Evolutionary conservation across 306 rosid species (phyloP), one percentile per base, ranked within the genome.

Genomic region (Notholithocarpus densiflorus): DNA sequence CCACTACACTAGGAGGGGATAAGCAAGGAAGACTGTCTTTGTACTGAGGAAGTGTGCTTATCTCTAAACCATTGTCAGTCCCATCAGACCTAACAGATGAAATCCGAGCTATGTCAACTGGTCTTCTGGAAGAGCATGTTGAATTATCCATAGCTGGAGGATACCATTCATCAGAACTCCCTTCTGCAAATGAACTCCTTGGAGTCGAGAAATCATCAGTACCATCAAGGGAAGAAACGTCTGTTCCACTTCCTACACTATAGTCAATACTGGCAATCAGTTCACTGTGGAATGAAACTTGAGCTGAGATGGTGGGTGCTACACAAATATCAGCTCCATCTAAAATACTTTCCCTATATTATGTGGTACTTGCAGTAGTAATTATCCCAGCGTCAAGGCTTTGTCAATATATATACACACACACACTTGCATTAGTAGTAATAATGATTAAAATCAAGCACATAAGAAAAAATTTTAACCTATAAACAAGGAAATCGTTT

Each of bases 1-100:
- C 93, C 90, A 88, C 78, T 59, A 89, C 87, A 80, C 84, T 85
- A 40, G 89, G 83, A 65, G 90, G 86, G 72, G 91, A 90, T 79
- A 89, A 79, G 70, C 62, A 86, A 52, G 20, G 75, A 73, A 60
- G 75, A 74, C 80, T 87, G 21, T 76, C 81, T 51, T 77, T 77
- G 56, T 29, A 59, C 64, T 10, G 78, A 70, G 88, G 66, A 32
- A 56, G 60, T 32, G 18, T 18, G 60, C 24, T 76, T 69, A 68
- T 65, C 64, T 76, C 81, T 79, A 53, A 77, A 27, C 59, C 62
- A 29, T 59, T 20, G 51, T 75, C 93, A 79, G 76, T 81, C 20
- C 76, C 83, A 60, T 72, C 76, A 74, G 17, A 71, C 72, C 77
- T 82, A 54, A 62, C 72, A 74, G 72, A 82, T 45, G 89, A 79